phyloP scores from a whole-genome alignment of 495 filamentous ascomycete species.

The Cetradonia linearis region DNA sequence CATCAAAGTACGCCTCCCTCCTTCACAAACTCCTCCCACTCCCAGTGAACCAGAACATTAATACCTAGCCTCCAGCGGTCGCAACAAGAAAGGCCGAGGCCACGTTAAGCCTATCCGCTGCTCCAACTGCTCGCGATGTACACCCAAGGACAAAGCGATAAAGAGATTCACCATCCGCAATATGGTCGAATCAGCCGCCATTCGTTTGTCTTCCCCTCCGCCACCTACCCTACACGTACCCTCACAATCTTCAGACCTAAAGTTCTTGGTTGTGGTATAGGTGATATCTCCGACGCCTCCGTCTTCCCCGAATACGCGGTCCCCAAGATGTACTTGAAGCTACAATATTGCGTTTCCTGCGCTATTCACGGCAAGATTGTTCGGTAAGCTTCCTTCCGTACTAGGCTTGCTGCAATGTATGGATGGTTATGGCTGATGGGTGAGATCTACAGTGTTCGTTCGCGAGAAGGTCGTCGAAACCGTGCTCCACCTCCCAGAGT shows the following conservation, averaged over 20 bases:
- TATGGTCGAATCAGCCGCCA: slow-evolving; percentile 99
- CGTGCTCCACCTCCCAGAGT: slow-evolving; percentile 93
- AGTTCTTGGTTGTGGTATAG: slow-evolving; percentile 35
- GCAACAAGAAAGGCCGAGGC: slow-evolving; percentile 99
- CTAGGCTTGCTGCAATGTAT: neutral
- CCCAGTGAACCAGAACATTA: slow-evolving; percentile 16
- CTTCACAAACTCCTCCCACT: neutral
- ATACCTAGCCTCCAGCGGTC: slow-evolving; percentile 53
- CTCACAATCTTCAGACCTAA: neutral
- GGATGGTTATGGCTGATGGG: neutral
- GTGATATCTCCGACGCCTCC: slow-evolving; percentile 99
- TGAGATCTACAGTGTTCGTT: slow-evolving; percentile 66
- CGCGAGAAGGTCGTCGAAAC: slow-evolving; percentile 94
- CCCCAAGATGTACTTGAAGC: slow-evolving; percentile 99
- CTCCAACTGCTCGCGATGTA: slow-evolving; percentile 99
- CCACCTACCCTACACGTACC: neutral
- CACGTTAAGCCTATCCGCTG: slow-evolving; percentile 99
- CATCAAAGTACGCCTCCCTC: slow-evolving; percentile 66
- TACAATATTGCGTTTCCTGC: slow-evolving; percentile 99
- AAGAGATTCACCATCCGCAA: slow-evolving; percentile 99
- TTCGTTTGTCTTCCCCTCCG: slow-evolving; percentile 67
- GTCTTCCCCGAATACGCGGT: slow-evolving; percentile 98
- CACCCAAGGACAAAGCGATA: slow-evolving; percentile 99
- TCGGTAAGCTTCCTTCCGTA: slow-evolving; percentile 58
- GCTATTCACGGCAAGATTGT: slow-evolving; percentile 99